Evolutionary conservation across 306 rosid genomes (phyloP).

Genomic region (Fragaria vesca): DNA sequence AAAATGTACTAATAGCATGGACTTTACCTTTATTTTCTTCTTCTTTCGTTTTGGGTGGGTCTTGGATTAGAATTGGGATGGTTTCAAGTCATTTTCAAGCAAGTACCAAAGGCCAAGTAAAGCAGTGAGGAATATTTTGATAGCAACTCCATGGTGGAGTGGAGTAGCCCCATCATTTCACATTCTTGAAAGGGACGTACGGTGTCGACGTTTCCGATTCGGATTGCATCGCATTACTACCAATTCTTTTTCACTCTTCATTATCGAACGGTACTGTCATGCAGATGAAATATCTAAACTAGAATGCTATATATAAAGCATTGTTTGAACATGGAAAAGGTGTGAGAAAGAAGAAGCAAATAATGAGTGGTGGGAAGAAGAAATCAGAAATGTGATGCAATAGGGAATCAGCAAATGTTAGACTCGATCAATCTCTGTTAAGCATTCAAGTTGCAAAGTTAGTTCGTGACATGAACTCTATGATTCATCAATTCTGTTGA

Average conservation of each 20-base stretch:
- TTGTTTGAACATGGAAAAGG: background rate
- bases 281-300: background rate
- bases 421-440: background rate
- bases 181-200: constrained; percentile 19
- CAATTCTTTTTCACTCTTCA: background rate
- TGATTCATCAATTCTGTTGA: background rate
- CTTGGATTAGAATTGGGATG: too few relatives aligned
- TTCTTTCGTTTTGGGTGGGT: too few relatives aligned
- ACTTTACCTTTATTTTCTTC: too few relatives aligned
- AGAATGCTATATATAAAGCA: background rate
- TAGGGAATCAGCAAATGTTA: background rate
- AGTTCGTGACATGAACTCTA: background rate
- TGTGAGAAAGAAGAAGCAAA: too few relatives aligned
- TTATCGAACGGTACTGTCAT: background rate
- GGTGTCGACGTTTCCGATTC: constrained; percentile 1
- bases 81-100: background rate
- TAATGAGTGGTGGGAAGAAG: background rate
- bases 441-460: background rate
- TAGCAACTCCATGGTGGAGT: background rate
- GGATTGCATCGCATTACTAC: background rate
- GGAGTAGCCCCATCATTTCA: constrained; percentile 13
- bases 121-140: background rate
- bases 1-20: too few relatives aligned
- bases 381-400: background rate
- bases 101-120: background rate